These are phyloP conservation scores for Aspergillus diversus DNA, from an alignment of 495 filamentous ascomycete genomes.

Conservation along the genomic window DNA sequence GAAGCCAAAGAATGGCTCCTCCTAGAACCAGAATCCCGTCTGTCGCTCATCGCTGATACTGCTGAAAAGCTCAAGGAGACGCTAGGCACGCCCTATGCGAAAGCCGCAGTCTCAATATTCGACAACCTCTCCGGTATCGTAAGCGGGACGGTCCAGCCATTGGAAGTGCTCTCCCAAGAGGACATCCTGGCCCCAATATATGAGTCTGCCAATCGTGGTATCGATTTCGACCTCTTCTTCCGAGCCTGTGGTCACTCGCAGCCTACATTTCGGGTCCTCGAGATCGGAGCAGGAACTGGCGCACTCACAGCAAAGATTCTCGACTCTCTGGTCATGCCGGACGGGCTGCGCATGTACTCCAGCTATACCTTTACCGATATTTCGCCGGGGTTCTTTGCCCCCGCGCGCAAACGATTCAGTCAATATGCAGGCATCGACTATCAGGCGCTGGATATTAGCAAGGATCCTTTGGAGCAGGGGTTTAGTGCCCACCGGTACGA, in stretches of 20 bases:
- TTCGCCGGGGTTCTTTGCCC: constrained; percentile 53
- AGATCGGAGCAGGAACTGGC: constrained; percentile 50
- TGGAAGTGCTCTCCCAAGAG: no score
- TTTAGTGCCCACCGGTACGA: constrained; percentile 51
- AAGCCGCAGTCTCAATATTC: no score
- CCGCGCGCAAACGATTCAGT: constrained; percentile 46
- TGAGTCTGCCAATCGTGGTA: no score
- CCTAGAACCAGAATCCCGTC: no score
- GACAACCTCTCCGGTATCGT: no score
- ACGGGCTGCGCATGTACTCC: constrained; percentile 17
- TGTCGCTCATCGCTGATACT: no score
- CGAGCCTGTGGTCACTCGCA: constrained; percentile 38
- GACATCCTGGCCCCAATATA: no score
- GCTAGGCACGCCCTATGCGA: no score
- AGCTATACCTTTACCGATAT: constrained; percentile 44
- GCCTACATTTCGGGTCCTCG: constrained; percentile 44
- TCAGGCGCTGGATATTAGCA: constrained; percentile 46
- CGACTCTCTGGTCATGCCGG: constrained; percentile 27
- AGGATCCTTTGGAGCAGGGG: constrained; percentile 50
- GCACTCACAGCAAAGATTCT: constrained; percentile 28
- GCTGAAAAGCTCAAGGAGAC: no score
- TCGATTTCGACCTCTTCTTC: constrained; percentile 17
- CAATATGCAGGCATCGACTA: constrained; percentile 45
- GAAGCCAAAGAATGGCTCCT: no score
- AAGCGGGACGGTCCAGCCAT: no score